Conservation (phyloP, 2,329 filamentous ascomycete species). For the Diplodia scrobiculata region DNA sequence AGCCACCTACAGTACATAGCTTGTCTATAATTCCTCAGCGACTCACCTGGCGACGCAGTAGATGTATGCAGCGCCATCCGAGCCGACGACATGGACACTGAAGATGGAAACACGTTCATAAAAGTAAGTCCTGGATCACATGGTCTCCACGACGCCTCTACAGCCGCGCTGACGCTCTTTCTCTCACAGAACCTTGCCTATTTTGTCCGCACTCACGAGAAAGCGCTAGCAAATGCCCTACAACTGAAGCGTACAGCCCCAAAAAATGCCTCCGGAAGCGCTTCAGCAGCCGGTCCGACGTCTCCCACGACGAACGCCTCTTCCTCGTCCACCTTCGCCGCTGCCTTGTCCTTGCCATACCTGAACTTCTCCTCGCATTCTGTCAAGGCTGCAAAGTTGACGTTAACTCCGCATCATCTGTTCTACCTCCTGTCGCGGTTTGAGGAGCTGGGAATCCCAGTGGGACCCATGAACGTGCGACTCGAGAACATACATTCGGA, state of each 20-base stretch:
- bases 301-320: constrained; percentile 64
- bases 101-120: constrained; percentile 87
- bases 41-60: constrained; percentile 24
- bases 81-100: constrained; percentile 67
- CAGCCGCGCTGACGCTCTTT: constrained; percentile 8
- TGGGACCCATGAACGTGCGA: constrained; percentile 94
- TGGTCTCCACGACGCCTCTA: neutral
- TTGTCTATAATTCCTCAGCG: constrained; percentile 22
- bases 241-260: constrained; percentile 76
- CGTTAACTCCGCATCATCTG: constrained; percentile 91
- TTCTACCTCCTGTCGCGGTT: constrained; percentile 96
- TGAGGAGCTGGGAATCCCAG: constrained; percentile 84
- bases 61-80: constrained; percentile 20
- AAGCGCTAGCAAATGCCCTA: constrained; percentile 91
- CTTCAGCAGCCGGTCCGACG: constrained; percentile 50
- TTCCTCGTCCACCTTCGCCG: constrained; percentile 71
- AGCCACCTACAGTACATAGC: constrained; percentile 21
- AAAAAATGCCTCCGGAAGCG: constrained; percentile 65
- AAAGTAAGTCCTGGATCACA: constrained; percentile 62
- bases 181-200: constrained; percentile 78
- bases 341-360: constrained; percentile 82
- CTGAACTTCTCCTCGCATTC: constrained; percentile 81
- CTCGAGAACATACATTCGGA: constrained; percentile 92
- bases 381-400: constrained; percentile 86
- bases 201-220: constrained; percentile 96